Percentiles rank a stretch among this genome's conserved stretches.
These are phyloP conservation scores for Teratosphaeria gauchensis DNA, from an alignment of 2,329 filamentous ascomycete species.

Conservation along the genomic window DNA sequence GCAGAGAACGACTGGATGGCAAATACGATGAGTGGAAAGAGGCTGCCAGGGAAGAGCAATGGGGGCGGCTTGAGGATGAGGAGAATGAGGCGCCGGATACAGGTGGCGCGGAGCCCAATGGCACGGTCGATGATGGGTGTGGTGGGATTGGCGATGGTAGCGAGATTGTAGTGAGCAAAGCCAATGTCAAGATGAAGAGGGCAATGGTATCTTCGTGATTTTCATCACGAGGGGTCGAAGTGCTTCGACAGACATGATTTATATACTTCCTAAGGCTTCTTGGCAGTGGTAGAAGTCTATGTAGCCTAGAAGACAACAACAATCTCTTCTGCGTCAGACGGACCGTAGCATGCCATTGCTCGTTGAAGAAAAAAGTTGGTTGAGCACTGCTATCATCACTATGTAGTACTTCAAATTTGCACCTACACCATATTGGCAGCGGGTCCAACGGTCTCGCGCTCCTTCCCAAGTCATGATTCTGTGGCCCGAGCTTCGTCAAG, in stretches of 20 bases:
- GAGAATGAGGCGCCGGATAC: conserved; percentile 2
- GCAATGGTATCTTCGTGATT: background rate
- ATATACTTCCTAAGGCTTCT: background rate
- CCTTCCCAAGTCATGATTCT: background rate
- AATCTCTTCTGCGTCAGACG: too few species aligned
- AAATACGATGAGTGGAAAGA: conserved; percentile 49
- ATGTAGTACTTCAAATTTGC: too few species aligned
- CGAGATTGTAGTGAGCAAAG: background rate
- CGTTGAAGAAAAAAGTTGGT: too few species aligned
- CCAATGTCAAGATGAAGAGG: background rate
- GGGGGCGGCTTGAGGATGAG: conserved; percentile 36
- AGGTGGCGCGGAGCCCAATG: conserved; percentile 1
- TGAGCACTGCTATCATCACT: too few species aligned
- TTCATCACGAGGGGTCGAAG: background rate
- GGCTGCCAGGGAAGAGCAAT: conserved; percentile 45
- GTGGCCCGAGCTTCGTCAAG: background rate
- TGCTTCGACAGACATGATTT: background rate
- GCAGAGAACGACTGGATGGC: conserved; percentile 42
- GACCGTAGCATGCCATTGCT: too few species aligned
- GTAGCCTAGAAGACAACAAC: too few species aligned
- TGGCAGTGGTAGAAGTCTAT: background rate
- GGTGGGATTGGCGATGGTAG: background rate
- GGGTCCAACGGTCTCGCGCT: background rate
- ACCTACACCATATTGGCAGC: too few species aligned
- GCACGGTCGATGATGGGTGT: background rate